Evolutionary conservation across 345 rosid species (phyloP).

Genomic region (Trapa incisa): DNA sequence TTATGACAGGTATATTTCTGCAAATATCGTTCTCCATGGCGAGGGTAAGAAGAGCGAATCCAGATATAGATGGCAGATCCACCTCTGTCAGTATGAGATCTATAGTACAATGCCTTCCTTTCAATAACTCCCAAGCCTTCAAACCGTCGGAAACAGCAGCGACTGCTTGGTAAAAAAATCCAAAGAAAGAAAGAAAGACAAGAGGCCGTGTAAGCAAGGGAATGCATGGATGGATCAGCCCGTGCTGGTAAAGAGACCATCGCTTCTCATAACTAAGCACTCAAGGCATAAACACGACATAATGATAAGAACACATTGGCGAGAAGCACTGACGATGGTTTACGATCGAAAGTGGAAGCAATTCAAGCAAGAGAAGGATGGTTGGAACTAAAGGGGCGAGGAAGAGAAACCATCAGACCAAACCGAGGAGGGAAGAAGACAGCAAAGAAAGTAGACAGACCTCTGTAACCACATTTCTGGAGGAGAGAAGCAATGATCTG

Average conservation of each 20-base stretch:
- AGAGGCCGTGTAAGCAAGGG: neutral
- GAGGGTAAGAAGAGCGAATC: conserved; percentile 68
- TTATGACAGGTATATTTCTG: conserved; percentile 89
- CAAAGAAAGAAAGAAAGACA: neutral
- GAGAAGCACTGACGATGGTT: no score
- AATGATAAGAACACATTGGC: no score
- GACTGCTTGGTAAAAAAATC: conserved; percentile 31
- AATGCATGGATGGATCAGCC: neutral
- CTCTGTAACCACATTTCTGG: conserved; percentile 73
- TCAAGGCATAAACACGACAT: no score
- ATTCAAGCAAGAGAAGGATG: neutral
- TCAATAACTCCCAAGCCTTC: conserved; percentile 88
- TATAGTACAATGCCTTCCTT: conserved; percentile 39
- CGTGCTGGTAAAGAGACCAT: no score
- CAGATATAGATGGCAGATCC: conserved; percentile 78
- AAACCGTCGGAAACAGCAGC: conserved; percentile 73
- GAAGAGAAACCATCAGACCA: neutral
- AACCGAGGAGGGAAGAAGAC: neutral
- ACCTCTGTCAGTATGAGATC: conserved; percentile 86
- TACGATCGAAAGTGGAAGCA: no score
- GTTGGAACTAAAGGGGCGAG: neutral
- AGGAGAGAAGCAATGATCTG: conserved; percentile 79
- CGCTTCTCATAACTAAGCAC: no score
- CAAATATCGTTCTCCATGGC: conserved; percentile 82
- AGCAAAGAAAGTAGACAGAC: conserved; percentile 22